A percentile compares a stretch with the other conserved stretches of the same genome.
These are phyloP conservation scores for Penicillium diatomitis DNA, from an alignment of 495 filamentous ascomycete genomes.

Conservation along the genomic window DNA sequence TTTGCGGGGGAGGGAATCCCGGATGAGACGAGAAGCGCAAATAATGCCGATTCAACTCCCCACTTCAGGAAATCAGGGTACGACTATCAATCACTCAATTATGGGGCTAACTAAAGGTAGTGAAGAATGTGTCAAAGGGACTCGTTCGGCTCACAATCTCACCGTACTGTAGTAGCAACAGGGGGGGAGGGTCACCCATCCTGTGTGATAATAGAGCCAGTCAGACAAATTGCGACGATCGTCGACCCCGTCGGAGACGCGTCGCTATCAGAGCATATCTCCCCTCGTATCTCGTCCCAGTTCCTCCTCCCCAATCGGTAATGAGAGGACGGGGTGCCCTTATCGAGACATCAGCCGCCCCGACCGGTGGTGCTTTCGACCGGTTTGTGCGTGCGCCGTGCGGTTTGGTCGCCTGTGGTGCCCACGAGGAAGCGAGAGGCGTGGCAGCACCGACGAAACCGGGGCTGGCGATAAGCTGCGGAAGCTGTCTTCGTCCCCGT, in stretches of 20 bases:
- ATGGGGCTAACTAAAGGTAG: too few relatives aligned
- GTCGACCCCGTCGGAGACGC: background rate
- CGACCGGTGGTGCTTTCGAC: too few relatives aligned
- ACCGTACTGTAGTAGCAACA: background rate
- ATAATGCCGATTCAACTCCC: too few relatives aligned
- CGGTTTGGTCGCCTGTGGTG: too few relatives aligned
- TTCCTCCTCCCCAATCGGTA: conserved; percentile 5
- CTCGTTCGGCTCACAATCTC: background rate
- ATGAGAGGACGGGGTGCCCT: background rate
- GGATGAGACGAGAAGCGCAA: too few relatives aligned
- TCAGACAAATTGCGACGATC: background rate
- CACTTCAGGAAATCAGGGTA: too few relatives aligned
- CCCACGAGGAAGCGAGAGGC: conserved; percentile 9
- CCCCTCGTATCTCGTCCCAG: background rate
- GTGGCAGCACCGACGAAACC: background rate
- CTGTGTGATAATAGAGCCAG: background rate
- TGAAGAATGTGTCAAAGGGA: too few relatives aligned
- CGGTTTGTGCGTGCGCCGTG: too few relatives aligned
- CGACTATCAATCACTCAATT: too few relatives aligned
- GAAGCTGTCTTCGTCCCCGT: background rate
- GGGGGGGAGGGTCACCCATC: background rate
- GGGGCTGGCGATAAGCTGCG: conserved; percentile 14
- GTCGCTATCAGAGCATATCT: conserved; percentile 8
- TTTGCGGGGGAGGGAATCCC: too few relatives aligned
- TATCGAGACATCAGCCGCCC: too few relatives aligned